A percentile compares a stretch with the other conserved stretches of the same genome.
These are phyloP conservation scores for Straminergon stramineum DNA, from an alignment of 225 moss, liverwort and hornwort genomes.

Conservation along the genomic window DNA sequence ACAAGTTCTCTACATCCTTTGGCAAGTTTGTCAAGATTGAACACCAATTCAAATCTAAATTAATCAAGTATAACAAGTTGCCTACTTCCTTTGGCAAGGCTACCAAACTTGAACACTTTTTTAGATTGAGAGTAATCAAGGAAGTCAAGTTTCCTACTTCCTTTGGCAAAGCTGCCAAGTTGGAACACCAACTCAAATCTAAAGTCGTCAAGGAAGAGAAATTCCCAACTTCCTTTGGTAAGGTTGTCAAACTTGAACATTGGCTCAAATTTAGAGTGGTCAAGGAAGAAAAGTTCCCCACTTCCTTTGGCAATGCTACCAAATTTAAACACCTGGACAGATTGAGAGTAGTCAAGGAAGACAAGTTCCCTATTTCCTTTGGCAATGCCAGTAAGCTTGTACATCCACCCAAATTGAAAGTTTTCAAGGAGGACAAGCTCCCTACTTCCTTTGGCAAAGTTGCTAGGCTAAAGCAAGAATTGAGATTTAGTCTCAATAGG, in stretches of 20 bases:
- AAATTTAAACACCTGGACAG: background rate
- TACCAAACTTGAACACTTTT: background rate
- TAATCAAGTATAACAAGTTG: background rate
- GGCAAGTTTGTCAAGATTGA: background rate
- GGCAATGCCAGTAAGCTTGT: background rate
- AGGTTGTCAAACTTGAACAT: background rate
- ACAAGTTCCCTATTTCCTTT: background rate
- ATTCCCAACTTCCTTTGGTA: background rate
- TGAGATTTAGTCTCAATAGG: background rate
- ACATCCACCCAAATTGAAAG: background rate
- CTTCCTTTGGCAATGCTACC: background rate
- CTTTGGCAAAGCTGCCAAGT: background rate
- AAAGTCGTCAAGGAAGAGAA: background rate
- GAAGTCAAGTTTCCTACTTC: background rate
- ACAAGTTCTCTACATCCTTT: background rate
- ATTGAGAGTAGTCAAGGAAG: background rate
- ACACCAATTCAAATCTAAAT: background rate
- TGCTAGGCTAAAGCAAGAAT: background rate
- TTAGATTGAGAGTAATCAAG: background rate
- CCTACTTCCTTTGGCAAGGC: background rate
- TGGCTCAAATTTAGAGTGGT: rapidly evolving
- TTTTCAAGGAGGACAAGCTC: background rate
- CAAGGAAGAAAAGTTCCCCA: background rate
- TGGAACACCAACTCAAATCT: background rate
- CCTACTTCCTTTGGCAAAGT: background rate